phyloP scores from a whole-genome alignment of 805 yeast genomes.

The Wickerhamomyces ciferrii region DNA sequence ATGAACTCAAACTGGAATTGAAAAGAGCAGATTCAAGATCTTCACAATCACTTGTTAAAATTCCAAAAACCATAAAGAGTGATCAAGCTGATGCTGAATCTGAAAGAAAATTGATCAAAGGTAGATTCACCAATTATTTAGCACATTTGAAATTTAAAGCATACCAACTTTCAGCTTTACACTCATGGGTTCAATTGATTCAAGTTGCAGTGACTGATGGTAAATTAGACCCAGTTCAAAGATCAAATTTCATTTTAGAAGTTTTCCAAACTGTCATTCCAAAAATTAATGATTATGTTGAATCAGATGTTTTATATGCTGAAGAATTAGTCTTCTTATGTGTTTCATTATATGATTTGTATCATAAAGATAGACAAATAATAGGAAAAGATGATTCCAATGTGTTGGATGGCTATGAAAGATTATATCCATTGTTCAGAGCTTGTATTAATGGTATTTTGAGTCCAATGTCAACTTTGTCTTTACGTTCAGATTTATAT shows the following conservation, averaged over 20 bases:
- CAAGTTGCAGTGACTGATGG: slow-evolving; percentile 69
- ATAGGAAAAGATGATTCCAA: slow-evolving; percentile 27
- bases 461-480: slow-evolving; percentile 61
- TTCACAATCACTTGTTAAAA: slow-evolving; percentile 6
- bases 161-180: slow-evolving; percentile 57
- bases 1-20: slow-evolving; percentile 10
- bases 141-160: slow-evolving; percentile 42
- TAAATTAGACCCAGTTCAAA: slow-evolving; percentile 34
- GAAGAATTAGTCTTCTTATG: slow-evolving; percentile 74
- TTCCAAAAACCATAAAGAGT: slow-evolving; percentile 15
- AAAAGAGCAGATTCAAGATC: slow-evolving; percentile 10
- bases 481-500: slow-evolving; percentile 75
- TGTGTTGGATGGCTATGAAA: slow-evolving; percentile 38
- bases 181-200: slow-evolving; percentile 79
- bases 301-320: slow-evolving; percentile 57
- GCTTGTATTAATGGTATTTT: slow-evolving; percentile 71
- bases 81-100: slow-evolving; percentile 16
- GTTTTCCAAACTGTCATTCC: slow-evolving; percentile 74
- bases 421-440: slow-evolving; percentile 65
- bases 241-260: slow-evolving; percentile 65
- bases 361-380: slow-evolving; percentile 40
- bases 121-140: slow-evolving; percentile 38
- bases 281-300: slow-evolving; percentile 69
- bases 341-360: slow-evolving; percentile 62
- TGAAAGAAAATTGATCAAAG: slow-evolving; percentile 22